Evolutionary conservation across 179 eudicot species (phyloP).

Genomic region (Silene noctiflora): DNA sequence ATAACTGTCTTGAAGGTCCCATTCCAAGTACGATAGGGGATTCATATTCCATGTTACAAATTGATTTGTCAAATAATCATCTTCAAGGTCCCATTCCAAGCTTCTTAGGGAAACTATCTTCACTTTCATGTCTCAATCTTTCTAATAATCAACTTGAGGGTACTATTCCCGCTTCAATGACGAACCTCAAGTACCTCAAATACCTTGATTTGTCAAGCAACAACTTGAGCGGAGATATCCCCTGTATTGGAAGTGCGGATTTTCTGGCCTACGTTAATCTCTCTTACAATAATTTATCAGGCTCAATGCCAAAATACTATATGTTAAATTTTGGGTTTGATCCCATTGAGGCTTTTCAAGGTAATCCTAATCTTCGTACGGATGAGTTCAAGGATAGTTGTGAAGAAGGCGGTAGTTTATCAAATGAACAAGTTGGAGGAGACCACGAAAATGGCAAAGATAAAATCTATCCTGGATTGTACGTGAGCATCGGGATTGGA

Average conservation of each 20-base stretch:
- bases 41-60: background rate
- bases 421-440: background rate
- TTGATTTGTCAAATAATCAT: no score
- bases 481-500: slow-evolving; percentile 21
- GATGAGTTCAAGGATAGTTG: background rate
- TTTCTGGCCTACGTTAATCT: background rate
- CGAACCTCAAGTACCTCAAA: background rate
- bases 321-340: background rate
- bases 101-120: background rate
- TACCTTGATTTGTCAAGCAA: slow-evolving; percentile 15
- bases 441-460: background rate
- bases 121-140: slow-evolving; percentile 14
- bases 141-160: slow-evolving; percentile 13
- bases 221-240: slow-evolving; percentile 10
- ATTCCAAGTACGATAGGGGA: background rate
- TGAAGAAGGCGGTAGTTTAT: background rate
- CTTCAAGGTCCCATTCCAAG: background rate
- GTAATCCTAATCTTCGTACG: slow-evolving; percentile 13
- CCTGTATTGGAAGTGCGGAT: background rate
- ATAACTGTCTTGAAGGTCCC: background rate
- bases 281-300: slow-evolving; percentile 13
- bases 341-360: slow-evolving; percentile 3
- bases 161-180: slow-evolving; percentile 6
- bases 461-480: background rate
- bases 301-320: slow-evolving; percentile 12